These are phyloP conservation scores for Pichia heedii DNA, from an alignment of 805 yeast species.

Conservation along the genomic window DNA sequence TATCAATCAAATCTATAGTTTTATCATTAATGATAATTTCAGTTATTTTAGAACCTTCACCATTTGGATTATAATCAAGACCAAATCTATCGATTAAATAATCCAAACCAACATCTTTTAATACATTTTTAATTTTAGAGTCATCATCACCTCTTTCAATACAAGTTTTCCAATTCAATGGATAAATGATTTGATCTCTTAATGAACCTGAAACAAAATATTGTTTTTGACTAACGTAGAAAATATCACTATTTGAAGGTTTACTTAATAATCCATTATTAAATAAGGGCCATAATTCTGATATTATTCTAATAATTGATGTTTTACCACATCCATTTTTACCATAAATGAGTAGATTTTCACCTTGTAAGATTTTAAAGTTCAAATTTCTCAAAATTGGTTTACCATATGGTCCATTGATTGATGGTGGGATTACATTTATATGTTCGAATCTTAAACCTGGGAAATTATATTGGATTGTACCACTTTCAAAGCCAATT, in stretches of 20 bases:
- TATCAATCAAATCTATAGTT: constrained; percentile 19
- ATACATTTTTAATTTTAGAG: constrained; percentile 53
- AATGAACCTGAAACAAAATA: constrained; percentile 75
- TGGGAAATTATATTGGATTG: constrained; percentile 64
- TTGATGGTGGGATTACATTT: constrained; percentile 72
- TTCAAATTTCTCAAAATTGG: constrained; percentile 52
- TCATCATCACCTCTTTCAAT: constrained; percentile 63
- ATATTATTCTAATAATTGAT: constrained; percentile 71
- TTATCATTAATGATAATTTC: constrained; percentile 22
- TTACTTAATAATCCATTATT: constrained; percentile 65
- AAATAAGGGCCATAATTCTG: constrained; percentile 89
- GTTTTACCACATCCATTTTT: constrained; percentile 89
- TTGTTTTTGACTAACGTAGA: constrained; percentile 78
- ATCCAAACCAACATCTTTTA: constrained; percentile 71
- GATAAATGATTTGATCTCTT: constrained; percentile 87
- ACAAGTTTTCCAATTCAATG: constrained; percentile 71
- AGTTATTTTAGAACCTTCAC: constrained; percentile 15
- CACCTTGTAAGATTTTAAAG: constrained; percentile 52
- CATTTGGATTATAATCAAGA: constrained; percentile 36
- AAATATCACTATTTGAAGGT: constrained; percentile 59
- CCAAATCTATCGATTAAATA: constrained; percentile 62
- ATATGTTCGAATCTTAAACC: constrained; percentile 80
- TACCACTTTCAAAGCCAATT: constrained; percentile 36
- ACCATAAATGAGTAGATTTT: constrained; percentile 73
- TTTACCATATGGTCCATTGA: constrained; percentile 48